Evolutionary conservation across 2,329 filamentous ascomycete genomes (phyloP).

Genomic region (Tympanopsis confertula): DNA sequence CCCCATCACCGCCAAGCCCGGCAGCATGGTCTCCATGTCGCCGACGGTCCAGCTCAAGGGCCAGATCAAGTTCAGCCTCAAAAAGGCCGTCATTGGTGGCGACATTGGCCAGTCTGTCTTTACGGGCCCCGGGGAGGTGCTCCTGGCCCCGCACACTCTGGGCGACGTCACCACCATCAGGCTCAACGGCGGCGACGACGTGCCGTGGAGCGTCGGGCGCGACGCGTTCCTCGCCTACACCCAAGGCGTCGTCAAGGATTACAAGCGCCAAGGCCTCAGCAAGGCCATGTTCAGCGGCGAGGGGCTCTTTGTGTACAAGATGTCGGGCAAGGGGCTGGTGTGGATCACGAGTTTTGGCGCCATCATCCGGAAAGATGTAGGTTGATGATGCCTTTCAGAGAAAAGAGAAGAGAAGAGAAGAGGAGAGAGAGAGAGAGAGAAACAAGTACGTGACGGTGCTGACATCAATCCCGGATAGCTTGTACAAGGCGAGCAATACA

Average conservation of each 20-base stretch:
- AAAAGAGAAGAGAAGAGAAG: neutral
- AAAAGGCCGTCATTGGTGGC: constrained; percentile 77
- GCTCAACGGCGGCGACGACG: constrained; percentile 58
- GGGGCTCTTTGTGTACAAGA: constrained; percentile 80
- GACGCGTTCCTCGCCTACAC: constrained; percentile 81
- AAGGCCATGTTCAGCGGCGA: constrained; percentile 94
- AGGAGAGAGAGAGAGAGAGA: too few relatives aligned
- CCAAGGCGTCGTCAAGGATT: constrained; percentile 76
- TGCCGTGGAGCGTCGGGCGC: constrained; percentile 72
- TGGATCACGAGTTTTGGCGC: constrained; percentile 93
- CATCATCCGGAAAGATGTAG: constrained; percentile 84
- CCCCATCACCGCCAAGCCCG: constrained; percentile 70
- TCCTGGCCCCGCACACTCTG: constrained; percentile 68
- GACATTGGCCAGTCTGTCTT: constrained; percentile 70
- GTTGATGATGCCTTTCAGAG: constrained; percentile 17
- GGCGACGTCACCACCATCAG: constrained; percentile 79
- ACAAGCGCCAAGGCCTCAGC: constrained; percentile 72
- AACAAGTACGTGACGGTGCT: constrained; percentile 3
- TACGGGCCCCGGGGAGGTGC: constrained; percentile 80
- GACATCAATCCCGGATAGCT: constrained; percentile 19
- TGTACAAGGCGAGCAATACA: constrained; percentile 68
- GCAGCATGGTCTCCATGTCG: constrained; percentile 91
- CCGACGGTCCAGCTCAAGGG: constrained; percentile 77
- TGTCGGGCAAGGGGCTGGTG: constrained; percentile 67
- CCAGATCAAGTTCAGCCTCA: constrained; percentile 72